Evolutionary conservation across 257 asterid species (phyloP).

Genomic region (Solanum ossicruentum): DNA sequence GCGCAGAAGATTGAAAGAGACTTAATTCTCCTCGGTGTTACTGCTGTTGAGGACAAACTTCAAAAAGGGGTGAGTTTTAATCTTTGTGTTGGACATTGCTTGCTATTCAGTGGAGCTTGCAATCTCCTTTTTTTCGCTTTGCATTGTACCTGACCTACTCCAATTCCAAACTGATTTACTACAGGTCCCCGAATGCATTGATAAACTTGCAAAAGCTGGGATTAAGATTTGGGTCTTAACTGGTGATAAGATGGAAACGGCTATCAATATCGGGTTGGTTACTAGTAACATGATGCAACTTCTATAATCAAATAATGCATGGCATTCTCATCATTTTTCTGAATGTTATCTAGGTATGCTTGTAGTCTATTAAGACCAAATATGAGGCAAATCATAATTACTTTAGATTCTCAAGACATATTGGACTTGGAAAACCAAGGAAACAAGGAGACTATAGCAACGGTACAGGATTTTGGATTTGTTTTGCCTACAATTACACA

Average conservation of each 20-base stretch:
- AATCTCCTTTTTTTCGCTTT: neutral
- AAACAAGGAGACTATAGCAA: constrained; percentile 48
- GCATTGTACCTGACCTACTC: neutral
- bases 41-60: constrained; percentile 95
- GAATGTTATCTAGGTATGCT: constrained; percentile 46
- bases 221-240: constrained; percentile 95
- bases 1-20: constrained; percentile 77
- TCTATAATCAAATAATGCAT: neutral
- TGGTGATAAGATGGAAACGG: constrained; percentile 99
- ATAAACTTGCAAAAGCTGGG: constrained; percentile 76
- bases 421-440: constrained; percentile 52
- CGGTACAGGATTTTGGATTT: constrained; percentile 32
- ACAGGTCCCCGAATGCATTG: constrained; percentile 95
- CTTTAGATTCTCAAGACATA: constrained; percentile 57
- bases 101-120: neutral
- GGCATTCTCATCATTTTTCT: neutral
- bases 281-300: neutral
- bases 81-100: constrained; percentile 1
- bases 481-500: neutral
- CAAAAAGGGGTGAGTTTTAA: constrained; percentile 72
- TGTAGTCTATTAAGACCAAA: constrained; percentile 82
- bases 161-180: neutral
- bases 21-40: constrained; percentile 80
- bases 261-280: constrained; percentile 86
- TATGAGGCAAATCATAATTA: constrained; percentile 75